phyloP scores from a whole-genome alignment of 2,329 filamentous ascomycete species.

The Capronia americana region DNA sequence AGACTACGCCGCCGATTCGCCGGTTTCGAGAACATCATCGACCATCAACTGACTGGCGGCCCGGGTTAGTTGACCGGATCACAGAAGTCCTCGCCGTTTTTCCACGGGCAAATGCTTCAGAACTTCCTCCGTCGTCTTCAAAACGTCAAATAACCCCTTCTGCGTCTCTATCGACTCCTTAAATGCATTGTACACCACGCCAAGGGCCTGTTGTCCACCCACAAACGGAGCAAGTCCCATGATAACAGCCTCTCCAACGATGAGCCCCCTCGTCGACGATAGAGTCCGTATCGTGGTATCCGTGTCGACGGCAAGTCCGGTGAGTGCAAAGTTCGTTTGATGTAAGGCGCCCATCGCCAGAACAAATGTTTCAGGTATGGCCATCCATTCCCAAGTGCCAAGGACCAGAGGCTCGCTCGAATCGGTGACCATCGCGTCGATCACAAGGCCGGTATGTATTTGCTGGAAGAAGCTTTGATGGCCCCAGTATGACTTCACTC shows the following conservation, averaged over 20 bases:
- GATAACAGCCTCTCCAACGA: constrained; percentile 67
- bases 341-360: constrained; percentile 59
- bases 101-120: constrained; percentile 52
- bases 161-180: constrained; percentile 56
- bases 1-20: neutral
- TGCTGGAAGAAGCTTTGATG: constrained; percentile 60
- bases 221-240: constrained; percentile 62
- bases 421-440: constrained; percentile 64
- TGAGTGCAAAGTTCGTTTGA: constrained; percentile 61
- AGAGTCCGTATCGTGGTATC: constrained; percentile 60
- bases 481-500: constrained; percentile 62
- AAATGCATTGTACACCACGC: constrained; percentile 64
- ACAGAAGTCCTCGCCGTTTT: constrained; percentile 60
- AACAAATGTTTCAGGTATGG: constrained; percentile 62
- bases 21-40: constrained; percentile 27
- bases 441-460: constrained; percentile 59
- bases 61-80: constrained; percentile 60
- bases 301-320: constrained; percentile 59
- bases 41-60: constrained; percentile 36
- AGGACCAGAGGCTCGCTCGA: constrained; percentile 63
- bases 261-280: constrained; percentile 59
- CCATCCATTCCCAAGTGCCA: constrained; percentile 67
- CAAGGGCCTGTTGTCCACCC: constrained; percentile 61
- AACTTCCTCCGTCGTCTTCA: constrained; percentile 51
- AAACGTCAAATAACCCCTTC: constrained; percentile 52